Base-by-base conservation (phyloP, 371 early-diverging fungal genomes). In the Umbelopsis sp. region DNA sequence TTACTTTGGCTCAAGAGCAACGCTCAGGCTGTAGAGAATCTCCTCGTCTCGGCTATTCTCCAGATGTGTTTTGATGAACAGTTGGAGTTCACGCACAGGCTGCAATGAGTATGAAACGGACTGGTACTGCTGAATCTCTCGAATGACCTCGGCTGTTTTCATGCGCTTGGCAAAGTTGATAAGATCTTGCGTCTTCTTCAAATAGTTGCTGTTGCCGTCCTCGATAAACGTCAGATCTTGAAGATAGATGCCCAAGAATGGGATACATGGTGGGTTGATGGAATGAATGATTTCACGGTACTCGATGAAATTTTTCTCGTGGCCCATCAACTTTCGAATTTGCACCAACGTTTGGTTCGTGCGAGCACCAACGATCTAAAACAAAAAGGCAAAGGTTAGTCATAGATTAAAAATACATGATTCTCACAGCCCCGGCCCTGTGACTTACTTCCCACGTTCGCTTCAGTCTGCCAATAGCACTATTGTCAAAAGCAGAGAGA, bases 161-260 rank as follows among this genome's bases (percentile, higher is more conserved):
- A 85, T 87, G 38, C 93, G 89, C 71, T 97, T 97, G 68, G 86
- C 86, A 78, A 97, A 96, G 78, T 98, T 98, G 79, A 98, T 94
- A 44, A 94, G 83, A 12, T 84, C 79, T 9, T 83, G 79, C 2
- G 77, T 62, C 11, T 80, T 82, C 44, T 85, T 85, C 12, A 89
- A 62, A 38, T 70, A 72, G 48, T 87, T 77, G 0, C 88, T 69
- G 79, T 96, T 96, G 37, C 97, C 97, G 71, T 96, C 96, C 66
- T 97, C 94, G 63, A 97, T 91, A 75, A 96, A 95, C 4, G 96
- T 96, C 66, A 98, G 76, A 73, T 98, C 97, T 63, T 93, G 94
- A 20, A 96, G 80, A 71, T 93, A 94, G 46, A 91, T 84, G 44
- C 93, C 95, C 63, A 97, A 82, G 76, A 94, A 96, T 0, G 98